Percentiles rank a stretch among this genome's conserved stretches.
phyloP scores from a whole-genome alignment of 352 stramenopile species.

The Phytophthora citrophthora region DNA sequence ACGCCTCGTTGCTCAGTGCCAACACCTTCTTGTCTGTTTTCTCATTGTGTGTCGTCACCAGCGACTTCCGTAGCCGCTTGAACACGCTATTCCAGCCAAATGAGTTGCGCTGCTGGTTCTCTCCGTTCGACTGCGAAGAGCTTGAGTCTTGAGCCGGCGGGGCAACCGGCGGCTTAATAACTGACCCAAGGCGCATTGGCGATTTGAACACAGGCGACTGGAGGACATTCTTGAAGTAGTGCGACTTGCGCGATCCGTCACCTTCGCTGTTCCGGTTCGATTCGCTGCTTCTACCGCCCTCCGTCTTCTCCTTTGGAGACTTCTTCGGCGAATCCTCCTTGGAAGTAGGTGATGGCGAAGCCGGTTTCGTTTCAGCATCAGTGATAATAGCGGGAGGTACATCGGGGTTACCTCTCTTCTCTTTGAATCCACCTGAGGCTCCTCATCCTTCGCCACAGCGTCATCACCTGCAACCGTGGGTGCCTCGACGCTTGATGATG shows the following conservation, averaged over 20 bases:
- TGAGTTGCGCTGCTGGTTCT: slow-evolving; percentile 46
- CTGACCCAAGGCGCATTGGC: slow-evolving; percentile 74
- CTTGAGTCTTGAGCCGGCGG: slow-evolving; percentile 33
- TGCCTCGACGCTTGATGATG: slow-evolving; percentile 4
- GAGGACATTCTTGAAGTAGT: slow-evolving; percentile 89
- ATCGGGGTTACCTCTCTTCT: background rate
- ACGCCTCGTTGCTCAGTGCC: slow-evolving; percentile 76
- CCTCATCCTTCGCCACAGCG: slow-evolving; percentile 14
- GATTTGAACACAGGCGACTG: slow-evolving; percentile 86
- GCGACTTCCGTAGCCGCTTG: slow-evolving; percentile 80
- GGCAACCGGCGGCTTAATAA: slow-evolving; percentile 69
- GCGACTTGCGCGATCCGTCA: slow-evolving; percentile 66
- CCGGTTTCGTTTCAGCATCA: slow-evolving; percentile 12
- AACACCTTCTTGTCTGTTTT: slow-evolving; percentile 78
- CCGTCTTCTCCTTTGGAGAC: slow-evolving; percentile 35
- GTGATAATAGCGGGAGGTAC: slow-evolving; percentile 12
- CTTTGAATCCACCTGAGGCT: slow-evolving; percentile 14
- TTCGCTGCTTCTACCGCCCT: slow-evolving; percentile 20
- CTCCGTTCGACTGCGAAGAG: slow-evolving; percentile 35
- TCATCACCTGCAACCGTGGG: background rate
- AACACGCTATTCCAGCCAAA: slow-evolving; percentile 88
- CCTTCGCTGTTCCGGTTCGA: slow-evolving; percentile 30
- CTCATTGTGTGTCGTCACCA: slow-evolving; percentile 65
- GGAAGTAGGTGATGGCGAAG: slow-evolving; percentile 15
- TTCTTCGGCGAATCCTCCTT: slow-evolving; percentile 25